phyloP scores from a whole-genome alignment of 768 basidiomycete genomes.

The Myochromella boudieri region DNA sequence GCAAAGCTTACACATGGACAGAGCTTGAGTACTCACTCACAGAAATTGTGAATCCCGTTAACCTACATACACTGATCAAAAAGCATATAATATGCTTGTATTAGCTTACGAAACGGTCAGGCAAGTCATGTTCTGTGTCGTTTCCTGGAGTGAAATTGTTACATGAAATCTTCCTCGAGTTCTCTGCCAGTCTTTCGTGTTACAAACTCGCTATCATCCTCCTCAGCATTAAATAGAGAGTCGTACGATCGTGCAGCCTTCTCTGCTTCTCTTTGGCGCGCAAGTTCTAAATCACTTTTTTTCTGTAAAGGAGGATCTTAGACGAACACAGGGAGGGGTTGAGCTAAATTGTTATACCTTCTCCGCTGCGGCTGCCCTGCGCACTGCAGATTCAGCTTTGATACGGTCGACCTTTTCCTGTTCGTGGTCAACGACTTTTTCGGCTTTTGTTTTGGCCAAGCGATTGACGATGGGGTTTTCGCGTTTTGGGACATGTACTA shows the following conservation, averaged over 20 bases:
- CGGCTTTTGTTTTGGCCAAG: slow-evolving; percentile 89
- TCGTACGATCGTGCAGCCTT: slow-evolving; percentile 90
- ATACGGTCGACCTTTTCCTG: slow-evolving; percentile 80
- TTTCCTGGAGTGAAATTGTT: slow-evolving; percentile 18
- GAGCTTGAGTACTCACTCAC: not conserved
- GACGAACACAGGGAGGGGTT: no score
- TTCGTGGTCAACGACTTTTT: slow-evolving; percentile 87
- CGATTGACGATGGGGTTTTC: slow-evolving; percentile 92
- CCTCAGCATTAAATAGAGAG: slow-evolving; percentile 66
- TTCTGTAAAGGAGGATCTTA: slow-evolving; percentile 43
- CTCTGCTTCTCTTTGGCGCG: slow-evolving; percentile 76
- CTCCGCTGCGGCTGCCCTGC: slow-evolving; percentile 61
- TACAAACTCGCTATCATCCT: slow-evolving; percentile 51
- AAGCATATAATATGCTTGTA: not conserved
- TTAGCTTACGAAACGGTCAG: not conserved
- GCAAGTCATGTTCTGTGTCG: not conserved
- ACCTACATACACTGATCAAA: not conserved
- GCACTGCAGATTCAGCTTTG: slow-evolving; percentile 69
- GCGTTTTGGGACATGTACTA: slow-evolving; percentile 79
- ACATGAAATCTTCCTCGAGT: slow-evolving; percentile 91
- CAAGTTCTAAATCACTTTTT: slow-evolving; percentile 76
- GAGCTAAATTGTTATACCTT: no score
- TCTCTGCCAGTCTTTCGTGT: slow-evolving; percentile 65
- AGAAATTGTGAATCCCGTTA: not conserved
- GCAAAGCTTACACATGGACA: not conserved